Percentiles rank a stretch among this genome's conserved stretches.
Evolutionary conservation across 306 rosid species (phyloP).

Genomic region (Vigna angularis): DNA sequence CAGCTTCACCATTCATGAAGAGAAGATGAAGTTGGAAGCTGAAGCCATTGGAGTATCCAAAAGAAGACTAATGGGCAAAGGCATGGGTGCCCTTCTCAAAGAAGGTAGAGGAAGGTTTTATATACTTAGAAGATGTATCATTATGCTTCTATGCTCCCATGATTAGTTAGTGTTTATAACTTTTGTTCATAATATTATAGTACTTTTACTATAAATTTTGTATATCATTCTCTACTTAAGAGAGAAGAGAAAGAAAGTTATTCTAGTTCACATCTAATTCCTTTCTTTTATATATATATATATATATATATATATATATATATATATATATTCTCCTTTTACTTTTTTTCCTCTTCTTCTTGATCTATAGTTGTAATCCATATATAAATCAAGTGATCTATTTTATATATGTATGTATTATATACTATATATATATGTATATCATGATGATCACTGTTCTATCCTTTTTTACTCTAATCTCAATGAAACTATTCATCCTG

Average conservation of each 20-base stretch:
- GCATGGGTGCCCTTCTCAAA: constrained; percentile 53
- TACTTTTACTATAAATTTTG: background rate
- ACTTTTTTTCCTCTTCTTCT: background rate
- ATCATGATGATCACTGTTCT: constrained; percentile 1
- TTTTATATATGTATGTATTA: background rate
- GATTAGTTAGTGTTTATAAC: constrained; percentile 38
- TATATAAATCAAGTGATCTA: background rate
- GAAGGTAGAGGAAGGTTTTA: constrained; percentile 68
- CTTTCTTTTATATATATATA: background rate
- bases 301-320: background rate
- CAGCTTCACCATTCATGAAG: constrained; percentile 21
- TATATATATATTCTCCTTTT: background rate
- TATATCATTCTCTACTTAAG: constrained; percentile 33
- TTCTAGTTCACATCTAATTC: constrained; percentile 2
- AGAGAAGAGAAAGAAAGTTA: constrained; percentile 36
- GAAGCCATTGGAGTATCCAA: constrained; percentile 51
- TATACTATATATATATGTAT: background rate
- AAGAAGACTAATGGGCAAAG: constrained; percentile 54
- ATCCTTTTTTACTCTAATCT: background rate
- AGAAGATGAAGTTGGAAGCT: constrained; percentile 47
- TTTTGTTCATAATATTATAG: constrained; percentile 10
- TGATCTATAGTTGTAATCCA: constrained; percentile 5
- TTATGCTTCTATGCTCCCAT: constrained; percentile 54
- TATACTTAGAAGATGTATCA: constrained; percentile 61
- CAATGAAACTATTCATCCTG: constrained; percentile 15